Evolutionary conservation across 2,329 filamentous ascomycete species (phyloP).

Genomic region (Stagonosporopsis rhizophila): DNA sequence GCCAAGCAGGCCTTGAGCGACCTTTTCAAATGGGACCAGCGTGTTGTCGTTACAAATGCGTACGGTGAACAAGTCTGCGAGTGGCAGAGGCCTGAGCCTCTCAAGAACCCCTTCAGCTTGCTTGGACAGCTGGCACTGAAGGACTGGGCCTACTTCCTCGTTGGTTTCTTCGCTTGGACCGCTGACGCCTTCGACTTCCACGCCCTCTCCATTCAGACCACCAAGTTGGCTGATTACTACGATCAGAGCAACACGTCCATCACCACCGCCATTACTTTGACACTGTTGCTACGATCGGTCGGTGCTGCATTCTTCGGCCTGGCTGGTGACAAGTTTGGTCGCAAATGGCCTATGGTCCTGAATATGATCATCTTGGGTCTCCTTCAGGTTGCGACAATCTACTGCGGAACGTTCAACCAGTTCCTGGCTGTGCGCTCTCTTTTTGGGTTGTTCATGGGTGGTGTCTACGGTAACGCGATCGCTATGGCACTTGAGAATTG

Average conservation of each 20-base stretch:
- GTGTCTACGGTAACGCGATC: conserved; percentile 79
- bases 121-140: conserved; percentile 67
- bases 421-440: conserved; percentile 77
- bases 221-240: conserved; percentile 70
- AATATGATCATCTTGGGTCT: conserved; percentile 77
- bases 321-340: conserved; percentile 78
- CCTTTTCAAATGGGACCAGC: conserved; percentile 76
- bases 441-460: conserved; percentile 82
- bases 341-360: conserved; percentile 83
- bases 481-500: conserved; percentile 80
- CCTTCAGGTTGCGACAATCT: conserved; percentile 80
- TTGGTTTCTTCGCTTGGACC: conserved; percentile 78
- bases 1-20: conserved; percentile 70
- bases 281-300: conserved; percentile 74
- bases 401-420: conserved; percentile 72
- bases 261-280: conserved; percentile 77
- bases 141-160: conserved; percentile 77
- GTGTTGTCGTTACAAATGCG: conserved; percentile 70
- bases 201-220: conserved; percentile 78
- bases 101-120: conserved; percentile 74
- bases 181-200: conserved; percentile 87
- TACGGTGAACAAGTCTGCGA: conserved; percentile 70
- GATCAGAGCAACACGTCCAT: conserved; percentile 70
- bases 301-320: conserved; percentile 80
- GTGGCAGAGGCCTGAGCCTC: conserved; percentile 71